Evolutionary conservation across 352 stramenopile genomes (phyloP).

Genomic region (Phytophthora rubi): DNA sequence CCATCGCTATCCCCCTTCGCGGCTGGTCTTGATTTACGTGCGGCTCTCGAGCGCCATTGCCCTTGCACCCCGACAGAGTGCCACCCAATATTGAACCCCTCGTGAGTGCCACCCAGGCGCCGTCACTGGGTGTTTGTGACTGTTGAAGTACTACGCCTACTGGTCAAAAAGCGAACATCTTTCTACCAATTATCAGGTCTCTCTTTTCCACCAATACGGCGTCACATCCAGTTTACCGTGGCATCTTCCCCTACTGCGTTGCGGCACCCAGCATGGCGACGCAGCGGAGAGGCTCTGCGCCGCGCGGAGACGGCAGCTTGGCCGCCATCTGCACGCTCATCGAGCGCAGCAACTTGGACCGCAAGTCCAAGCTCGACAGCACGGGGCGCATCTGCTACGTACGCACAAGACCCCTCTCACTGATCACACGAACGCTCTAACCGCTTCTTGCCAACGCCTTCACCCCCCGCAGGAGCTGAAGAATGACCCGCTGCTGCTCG

Average conservation of each 20-base stretch:
- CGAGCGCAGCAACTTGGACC: constrained; percentile 81
- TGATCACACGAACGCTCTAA: too few relatives aligned
- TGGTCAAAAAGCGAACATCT: too few relatives aligned
- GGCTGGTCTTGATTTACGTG: constrained; percentile 7
- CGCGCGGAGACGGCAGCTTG: constrained; percentile 60
- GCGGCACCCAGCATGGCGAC: constrained; percentile 30
- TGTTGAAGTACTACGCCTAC: too few relatives aligned
- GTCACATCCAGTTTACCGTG: too few relatives aligned
- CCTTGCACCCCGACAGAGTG: too few relatives aligned
- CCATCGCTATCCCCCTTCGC: constrained; percentile 20
- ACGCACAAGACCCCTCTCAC: constrained; percentile 9
- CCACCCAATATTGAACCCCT: too few relatives aligned
- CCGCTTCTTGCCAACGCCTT: too few relatives aligned
- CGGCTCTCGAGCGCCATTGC: constrained; percentile 17
- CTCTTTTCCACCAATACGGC: too few relatives aligned
- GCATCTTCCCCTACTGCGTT: constrained; percentile 13
- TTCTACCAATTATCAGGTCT: too few relatives aligned
- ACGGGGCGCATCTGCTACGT: constrained; percentile 84
- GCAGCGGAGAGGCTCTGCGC: constrained; percentile 44
- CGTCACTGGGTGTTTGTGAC: too few relatives aligned
- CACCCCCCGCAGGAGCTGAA: constrained; percentile 70
- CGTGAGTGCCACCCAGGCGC: too few relatives aligned
- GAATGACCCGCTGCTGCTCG: constrained; percentile 82
- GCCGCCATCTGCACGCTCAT: constrained; percentile 85
- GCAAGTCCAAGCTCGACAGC: constrained; percentile 90